Percentiles rank a stretch among this genome's conserved stretches.
Evolutionary conservation across 441 rosid species (phyloP).

Genomic region (Cnidoscolus chayamansa): DNA sequence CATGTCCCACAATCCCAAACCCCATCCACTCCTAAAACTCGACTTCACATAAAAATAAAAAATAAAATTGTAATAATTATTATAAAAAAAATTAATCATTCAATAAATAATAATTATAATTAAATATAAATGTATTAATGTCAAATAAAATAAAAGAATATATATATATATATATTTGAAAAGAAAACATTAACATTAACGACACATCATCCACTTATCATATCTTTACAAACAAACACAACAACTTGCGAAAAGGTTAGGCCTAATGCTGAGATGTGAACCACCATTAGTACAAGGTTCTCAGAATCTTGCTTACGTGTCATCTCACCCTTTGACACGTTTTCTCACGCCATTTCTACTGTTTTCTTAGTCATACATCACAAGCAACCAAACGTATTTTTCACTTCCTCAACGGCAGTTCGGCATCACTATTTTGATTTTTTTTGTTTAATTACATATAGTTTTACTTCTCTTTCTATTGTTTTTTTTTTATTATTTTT

Average conservation of each 20-base stretch:
- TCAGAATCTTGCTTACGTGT: constrained; percentile 23
- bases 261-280: constrained; percentile 45
- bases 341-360: constrained; percentile 12
- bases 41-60: not conserved
- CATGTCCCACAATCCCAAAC: constrained; percentile 24
- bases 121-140: no score
- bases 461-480: not conserved
- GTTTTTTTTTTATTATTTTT: no score
- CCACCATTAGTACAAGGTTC: constrained; percentile 27
- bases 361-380: constrained; percentile 42
- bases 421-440: constrained; percentile 35
- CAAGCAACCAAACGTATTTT: constrained; percentile 45
- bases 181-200: no score
- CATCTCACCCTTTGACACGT: constrained; percentile 18
- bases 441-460: no score
- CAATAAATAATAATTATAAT: no score
- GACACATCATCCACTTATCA: no score
- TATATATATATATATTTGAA: no score
- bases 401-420: constrained; percentile 50
- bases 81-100: no score
- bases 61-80: constrained; percentile 13
- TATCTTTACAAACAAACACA: no score
- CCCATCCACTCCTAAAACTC: constrained; percentile 6
- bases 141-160: no score
- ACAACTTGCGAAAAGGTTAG: constrained; percentile 10